A percentile compares a stretch with the other conserved stretches of the same genome.
Evolutionary conservation across 2,329 filamentous ascomycete species (phyloP).

Genomic region (Aureobasidium sp.): DNA sequence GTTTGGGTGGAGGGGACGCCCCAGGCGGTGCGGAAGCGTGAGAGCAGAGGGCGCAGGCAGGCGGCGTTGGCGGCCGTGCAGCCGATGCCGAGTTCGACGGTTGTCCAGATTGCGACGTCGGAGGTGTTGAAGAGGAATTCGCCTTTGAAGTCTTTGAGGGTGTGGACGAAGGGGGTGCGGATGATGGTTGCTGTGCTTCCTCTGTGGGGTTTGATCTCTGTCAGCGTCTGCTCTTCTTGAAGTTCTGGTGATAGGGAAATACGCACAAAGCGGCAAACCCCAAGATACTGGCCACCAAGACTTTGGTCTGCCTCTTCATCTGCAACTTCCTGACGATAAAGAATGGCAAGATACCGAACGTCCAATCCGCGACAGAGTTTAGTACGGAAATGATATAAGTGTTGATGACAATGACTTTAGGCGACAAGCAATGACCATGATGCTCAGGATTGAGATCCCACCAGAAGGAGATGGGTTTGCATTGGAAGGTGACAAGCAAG

Average conservation of each 20-base stretch:
- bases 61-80: constrained; percentile 41
- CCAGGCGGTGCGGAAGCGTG: background rate
- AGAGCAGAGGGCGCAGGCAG: constrained; percentile 43
- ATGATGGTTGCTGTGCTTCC: constrained; percentile 48
- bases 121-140: constrained; percentile 40
- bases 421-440: constrained; percentile 36
- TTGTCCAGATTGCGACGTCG: constrained; percentile 32
- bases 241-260: constrained; percentile 37
- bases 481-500: constrained; percentile 48
- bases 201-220: constrained; percentile 1
- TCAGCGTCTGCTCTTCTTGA: constrained; percentile 11
- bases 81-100: constrained; percentile 29
- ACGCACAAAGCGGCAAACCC: constrained; percentile 32
- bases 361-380: constrained; percentile 37
- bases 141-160: constrained; percentile 33
- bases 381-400: constrained; percentile 28
- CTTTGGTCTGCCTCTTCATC: constrained; percentile 33
- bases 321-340: constrained; percentile 37
- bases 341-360: constrained; percentile 35
- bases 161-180: constrained; percentile 38
- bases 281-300: constrained; percentile 33
- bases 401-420: constrained; percentile 42
- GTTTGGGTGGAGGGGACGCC: background rate
- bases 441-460: constrained; percentile 40
- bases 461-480: constrained; percentile 45